Evolutionary conservation across 176 grass and related monocot species (phyloP).

Genomic region (barley (Hordeum vulgare)): DNA sequence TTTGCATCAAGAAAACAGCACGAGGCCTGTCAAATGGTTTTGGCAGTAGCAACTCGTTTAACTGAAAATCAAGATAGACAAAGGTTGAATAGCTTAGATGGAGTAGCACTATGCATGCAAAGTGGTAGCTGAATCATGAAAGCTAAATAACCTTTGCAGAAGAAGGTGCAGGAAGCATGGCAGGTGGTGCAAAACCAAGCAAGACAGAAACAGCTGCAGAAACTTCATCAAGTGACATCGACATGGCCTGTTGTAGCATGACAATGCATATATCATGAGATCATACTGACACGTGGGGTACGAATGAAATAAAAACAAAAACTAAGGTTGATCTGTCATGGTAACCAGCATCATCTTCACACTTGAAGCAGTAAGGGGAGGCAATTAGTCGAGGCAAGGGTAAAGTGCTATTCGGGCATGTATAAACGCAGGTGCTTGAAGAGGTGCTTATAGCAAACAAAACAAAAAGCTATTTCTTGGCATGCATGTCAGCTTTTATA

Average conservation of each 20-base stretch:
- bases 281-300: not conserved
- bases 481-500: not conserved
- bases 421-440: not conserved
- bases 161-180: conserved; percentile 36
- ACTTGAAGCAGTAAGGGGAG: not conserved
- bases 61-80: conserved; percentile 42
- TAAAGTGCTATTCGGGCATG: not conserved
- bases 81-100: conserved; percentile 19
- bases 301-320: not conserved
- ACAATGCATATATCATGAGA: not conserved
- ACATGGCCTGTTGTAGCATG: conserved; percentile 31
- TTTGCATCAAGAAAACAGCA: conserved; percentile 78
- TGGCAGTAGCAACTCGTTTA: conserved; percentile 73
- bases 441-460: not conserved
- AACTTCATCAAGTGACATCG: conserved; percentile 66
- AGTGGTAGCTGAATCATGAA: not conserved
- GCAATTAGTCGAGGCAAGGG: not conserved
- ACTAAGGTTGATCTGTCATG: not conserved
- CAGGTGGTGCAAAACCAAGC: conserved; percentile 79
- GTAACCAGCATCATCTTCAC: not conserved
- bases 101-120: not conserved
- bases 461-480: not conserved
- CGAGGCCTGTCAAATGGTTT: conserved; percentile 77
- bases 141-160: conserved; percentile 61
- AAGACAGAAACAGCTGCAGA: conserved; percentile 68